Conservation (phyloP, 805 yeast species). For the Teunomyces stri region DNA sequence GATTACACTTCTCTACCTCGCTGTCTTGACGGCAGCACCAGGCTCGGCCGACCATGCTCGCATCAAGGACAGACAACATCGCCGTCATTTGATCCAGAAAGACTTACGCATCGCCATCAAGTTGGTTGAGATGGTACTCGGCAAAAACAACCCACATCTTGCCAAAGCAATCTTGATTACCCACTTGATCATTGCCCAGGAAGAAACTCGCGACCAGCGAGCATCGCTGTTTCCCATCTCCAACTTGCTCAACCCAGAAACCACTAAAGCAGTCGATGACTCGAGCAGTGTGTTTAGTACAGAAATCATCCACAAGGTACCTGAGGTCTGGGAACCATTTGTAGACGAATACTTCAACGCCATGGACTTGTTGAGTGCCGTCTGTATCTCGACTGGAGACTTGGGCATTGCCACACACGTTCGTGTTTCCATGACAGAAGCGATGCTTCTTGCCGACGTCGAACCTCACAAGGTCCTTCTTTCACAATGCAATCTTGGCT, state of each 20-base stretch:
- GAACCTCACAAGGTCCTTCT: constrained; percentile 62
- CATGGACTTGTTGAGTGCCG: constrained; percentile 71
- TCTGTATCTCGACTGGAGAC: constrained; percentile 69
- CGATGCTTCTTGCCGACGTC: constrained; percentile 73
- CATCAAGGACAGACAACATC: constrained; percentile 24
- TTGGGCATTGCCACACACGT: constrained; percentile 57
- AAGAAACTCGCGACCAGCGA: constrained; percentile 50
- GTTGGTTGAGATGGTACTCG: constrained; percentile 54
- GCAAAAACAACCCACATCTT: constrained; percentile 41
- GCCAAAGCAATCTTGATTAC: constrained; percentile 59
- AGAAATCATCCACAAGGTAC: constrained; percentile 27
- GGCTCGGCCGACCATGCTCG: constrained; percentile 18
- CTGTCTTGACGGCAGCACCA: constrained; percentile 41
- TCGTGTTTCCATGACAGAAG: constrained; percentile 60
- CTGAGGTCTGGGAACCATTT: constrained; percentile 68
- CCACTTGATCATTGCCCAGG: constrained; percentile 64
- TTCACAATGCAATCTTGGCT: constrained; percentile 68
- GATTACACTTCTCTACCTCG: constrained; percentile 56
- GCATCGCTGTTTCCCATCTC: background rate
- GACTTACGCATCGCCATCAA: constrained; percentile 70
- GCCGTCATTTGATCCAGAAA: constrained; percentile 64
- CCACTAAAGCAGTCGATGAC: constrained; percentile 3
- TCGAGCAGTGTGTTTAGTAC: constrained; percentile 10
- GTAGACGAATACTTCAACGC: constrained; percentile 75
- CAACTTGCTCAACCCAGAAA: background rate